phyloP scores from a whole-genome alignment of 345 rosid species.

The Eutrema heterophyllum region DNA sequence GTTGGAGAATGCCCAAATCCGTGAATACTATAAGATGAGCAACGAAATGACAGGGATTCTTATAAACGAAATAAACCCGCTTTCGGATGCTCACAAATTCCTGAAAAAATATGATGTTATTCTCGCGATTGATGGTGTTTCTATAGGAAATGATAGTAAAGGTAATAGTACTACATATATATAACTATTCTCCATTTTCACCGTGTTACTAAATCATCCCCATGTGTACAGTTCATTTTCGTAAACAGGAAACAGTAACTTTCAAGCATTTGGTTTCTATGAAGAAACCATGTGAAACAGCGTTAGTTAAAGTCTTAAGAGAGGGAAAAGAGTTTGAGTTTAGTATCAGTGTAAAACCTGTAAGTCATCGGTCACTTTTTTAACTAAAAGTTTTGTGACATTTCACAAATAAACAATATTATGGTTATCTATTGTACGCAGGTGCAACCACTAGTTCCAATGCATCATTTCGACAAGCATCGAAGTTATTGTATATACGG shows the following conservation, averaged over 20 bases:
- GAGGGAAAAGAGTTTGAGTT: not conserved
- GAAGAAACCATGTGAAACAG: not conserved
- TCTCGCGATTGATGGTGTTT: slow-evolving; percentile 58
- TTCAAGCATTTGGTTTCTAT: not conserved
- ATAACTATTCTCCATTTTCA: not conserved
- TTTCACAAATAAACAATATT: not conserved
- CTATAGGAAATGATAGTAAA: slow-evolving; percentile 68
- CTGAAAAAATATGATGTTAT: slow-evolving; percentile 56
- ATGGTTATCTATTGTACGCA: not conserved
- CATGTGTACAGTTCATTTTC: not conserved
- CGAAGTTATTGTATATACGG: not conserved
- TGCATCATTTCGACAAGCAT: not conserved
- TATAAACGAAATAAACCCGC: slow-evolving; percentile 58
- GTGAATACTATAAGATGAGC: slow-evolving; percentile 40
- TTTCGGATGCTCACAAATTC: slow-evolving; percentile 41
- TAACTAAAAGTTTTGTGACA: not conserved
- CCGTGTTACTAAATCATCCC: not conserved
- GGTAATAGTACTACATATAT: slow-evolving; percentile 24
- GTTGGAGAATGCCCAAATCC: slow-evolving; percentile 41
- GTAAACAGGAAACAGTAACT: not conserved
- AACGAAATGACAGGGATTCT: slow-evolving; percentile 64
- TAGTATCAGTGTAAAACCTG: not conserved
- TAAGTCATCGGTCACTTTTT: not conserved
- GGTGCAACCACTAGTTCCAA: not conserved
- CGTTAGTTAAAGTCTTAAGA: not conserved